Conservation (phyloP, 2,329 filamentous ascomycete genomes). For the Didymella exigua region DNA sequence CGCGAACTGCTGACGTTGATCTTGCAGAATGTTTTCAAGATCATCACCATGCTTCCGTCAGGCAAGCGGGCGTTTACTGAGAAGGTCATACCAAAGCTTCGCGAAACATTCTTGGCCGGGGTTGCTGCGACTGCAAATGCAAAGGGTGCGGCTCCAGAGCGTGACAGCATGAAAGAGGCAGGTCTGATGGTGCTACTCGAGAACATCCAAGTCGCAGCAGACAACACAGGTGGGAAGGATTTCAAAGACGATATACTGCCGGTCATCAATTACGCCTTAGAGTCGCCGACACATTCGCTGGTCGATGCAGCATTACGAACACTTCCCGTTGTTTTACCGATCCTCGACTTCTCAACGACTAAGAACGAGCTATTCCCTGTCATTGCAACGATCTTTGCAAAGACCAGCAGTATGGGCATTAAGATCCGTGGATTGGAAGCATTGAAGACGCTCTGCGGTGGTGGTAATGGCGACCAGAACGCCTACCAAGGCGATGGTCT, state of each 20-base stretch:
- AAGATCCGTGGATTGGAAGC: slow-evolving; percentile 92
- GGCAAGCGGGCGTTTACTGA: slow-evolving; percentile 82
- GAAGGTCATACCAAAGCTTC: slow-evolving; percentile 81
- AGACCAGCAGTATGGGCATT: slow-evolving; percentile 90
- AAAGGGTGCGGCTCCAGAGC: slow-evolving; percentile 63
- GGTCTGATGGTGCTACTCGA: slow-evolving; percentile 91
- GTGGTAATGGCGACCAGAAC: slow-evolving; percentile 54
- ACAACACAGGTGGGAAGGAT: slow-evolving; percentile 85
- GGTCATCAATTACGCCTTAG: slow-evolving; percentile 80
- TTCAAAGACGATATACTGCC: slow-evolving; percentile 96
- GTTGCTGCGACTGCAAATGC: slow-evolving; percentile 54
- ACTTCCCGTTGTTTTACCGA: slow-evolving; percentile 78
- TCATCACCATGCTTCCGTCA: slow-evolving; percentile 74
- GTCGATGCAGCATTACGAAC: slow-evolving; percentile 84
- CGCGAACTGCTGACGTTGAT: slow-evolving; percentile 83
- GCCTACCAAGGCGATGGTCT: slow-evolving; percentile 68
- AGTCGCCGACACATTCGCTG: slow-evolving; percentile 86
- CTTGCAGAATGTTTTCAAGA: slow-evolving; percentile 89
- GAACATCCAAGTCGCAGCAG: slow-evolving; percentile 74
- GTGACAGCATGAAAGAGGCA: slow-evolving; percentile 82
- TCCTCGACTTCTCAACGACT: slow-evolving; percentile 93
- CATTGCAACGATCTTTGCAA: slow-evolving; percentile 87
- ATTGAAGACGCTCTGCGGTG: slow-evolving; percentile 87
- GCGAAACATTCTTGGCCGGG: slow-evolving; percentile 76
- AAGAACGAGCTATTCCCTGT: slow-evolving; percentile 97